Evolutionary conservation across 768 basidiomycete genomes (phyloP), one percentile per base, ranked within the genome.

Genomic region (Mycena kentingensis): DNA sequence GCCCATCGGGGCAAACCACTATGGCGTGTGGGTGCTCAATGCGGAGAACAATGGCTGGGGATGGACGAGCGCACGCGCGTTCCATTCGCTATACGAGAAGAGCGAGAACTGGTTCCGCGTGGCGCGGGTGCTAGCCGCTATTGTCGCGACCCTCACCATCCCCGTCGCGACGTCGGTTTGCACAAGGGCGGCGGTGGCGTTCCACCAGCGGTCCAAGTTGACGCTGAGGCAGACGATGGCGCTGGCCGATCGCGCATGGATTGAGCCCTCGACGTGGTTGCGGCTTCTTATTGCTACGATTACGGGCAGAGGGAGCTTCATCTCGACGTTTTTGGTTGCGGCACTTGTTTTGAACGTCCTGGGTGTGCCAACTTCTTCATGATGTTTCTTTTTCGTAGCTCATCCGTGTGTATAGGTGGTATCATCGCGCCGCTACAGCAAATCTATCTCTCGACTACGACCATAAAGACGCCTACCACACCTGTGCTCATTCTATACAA

Each of bases 1-100:
- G 36, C 52, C 52, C n/a, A 54, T 54, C 27, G 52, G 52, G n/a
- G 46, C 41, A 27, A 47, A 54, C 25, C 39, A 48, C 29, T 54
- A 54, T 31, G 46, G 51, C 22, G 51, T 52, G 12, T 19, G 24
- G 25, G 46, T 34, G 19, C 46, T 54, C 25, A 48, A 48, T 39
- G 19, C 29, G 26, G 52, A 47, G 46, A 29, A 37, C 8, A 46
- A 42, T 39, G 45, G 52, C 28, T 47, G 21, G 28, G 44, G 44
- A 5, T 46, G 44, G 44, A 27, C 27, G 22, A 11, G 52, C 18
- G 11, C 37, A 19, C 5, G 42, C 38, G 27, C 35, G 27, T 52
- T 37, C 26, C 51, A 52, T 44, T 29, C 34, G 15, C 26, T 54
- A 26, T 54, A 48, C 11, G 37, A 28, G 32, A 45, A 22, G 16